Base-by-base conservation (phyloP, 2,329 filamentous ascomycete species). In the Venturia effusa region DNA sequence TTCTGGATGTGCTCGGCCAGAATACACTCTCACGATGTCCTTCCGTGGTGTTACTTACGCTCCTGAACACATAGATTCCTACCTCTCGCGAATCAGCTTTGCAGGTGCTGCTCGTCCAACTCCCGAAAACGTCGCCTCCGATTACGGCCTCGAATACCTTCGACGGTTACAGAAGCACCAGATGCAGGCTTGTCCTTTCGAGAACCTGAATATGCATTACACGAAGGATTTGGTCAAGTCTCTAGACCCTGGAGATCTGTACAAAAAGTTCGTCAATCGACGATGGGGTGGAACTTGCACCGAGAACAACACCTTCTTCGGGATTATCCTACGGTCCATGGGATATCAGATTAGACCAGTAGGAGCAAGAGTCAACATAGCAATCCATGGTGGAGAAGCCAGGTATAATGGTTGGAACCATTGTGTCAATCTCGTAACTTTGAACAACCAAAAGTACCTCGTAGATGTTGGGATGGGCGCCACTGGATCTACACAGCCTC, bases 211-310 rank as follows among this genome's bases (percentile, higher is more conserved):
- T 1, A 72, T 86, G 57, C 84, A 86, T 68, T 76, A 76, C 60
- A 74, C 74, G 15, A 64, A 66, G 27, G 71, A 75, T 61, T 71
- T 69, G 39, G 68, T 69, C 1, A 76, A 85, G 34, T 78, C 78
- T 1, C 71, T 84, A 43, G 75, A 84, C 61, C 75, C 79, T 1
- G 71, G 80, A 32, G 72, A 73, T 5, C 70, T 85, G 10, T 85
- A 78, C 70, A 73, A 78, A 55, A 85, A 85, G 69, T 75, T 86
- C 41, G 78, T 81, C 0, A 74, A 75, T 54, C 71, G 79, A 39
- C 74, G 72, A 60, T 75, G 27, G 11, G 83, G 84, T 32, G 84
- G 84, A 1, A 84, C 84, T 66, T 85, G 83, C 69, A 84, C 86
- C 81, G 83, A 86, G 70, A 83, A 80, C 67, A 84, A 83, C 55